These are phyloP conservation scores for Geotrichum europaeum DNA, from an alignment of 1,139 yeast genomes.

Conservation along the genomic window DNA sequence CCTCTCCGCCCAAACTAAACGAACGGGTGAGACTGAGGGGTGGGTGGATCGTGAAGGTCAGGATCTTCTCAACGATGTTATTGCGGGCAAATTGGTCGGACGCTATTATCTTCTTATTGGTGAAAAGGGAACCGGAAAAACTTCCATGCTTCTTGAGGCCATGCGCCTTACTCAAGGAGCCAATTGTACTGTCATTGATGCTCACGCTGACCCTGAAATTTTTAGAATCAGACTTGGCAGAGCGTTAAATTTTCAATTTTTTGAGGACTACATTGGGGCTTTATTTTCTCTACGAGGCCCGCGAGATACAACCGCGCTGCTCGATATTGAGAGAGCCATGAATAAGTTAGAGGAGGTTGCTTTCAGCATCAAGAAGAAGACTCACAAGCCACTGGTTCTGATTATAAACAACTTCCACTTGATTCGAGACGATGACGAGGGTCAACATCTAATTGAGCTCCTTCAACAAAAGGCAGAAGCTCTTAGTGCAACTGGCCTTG, in stretches of 20 bases:
- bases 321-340: slow-evolving; percentile 80
- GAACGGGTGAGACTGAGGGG: slow-evolving; percentile 41
- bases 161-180: slow-evolving; percentile 59
- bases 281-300: slow-evolving; percentile 81
- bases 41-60: slow-evolving; percentile 67
- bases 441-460: slow-evolving; percentile 63
- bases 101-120: slow-evolving; percentile 70
- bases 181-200: slow-evolving; percentile 69
- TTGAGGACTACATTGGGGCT: slow-evolving; percentile 79
- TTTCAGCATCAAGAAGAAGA: slow-evolving; percentile 38
- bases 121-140: slow-evolving; percentile 84
- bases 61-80: slow-evolving; percentile 54
- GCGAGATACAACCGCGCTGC: slow-evolving; percentile 72
- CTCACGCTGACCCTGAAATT: slow-evolving; percentile 82
- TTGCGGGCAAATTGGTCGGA: slow-evolving; percentile 58
- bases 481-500: slow-evolving; percentile 68
- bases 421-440: slow-evolving; percentile 65
- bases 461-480: slow-evolving; percentile 80
- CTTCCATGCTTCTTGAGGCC: slow-evolving; percentile 64
- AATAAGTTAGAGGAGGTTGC: slow-evolving; percentile 72
- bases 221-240: slow-evolving; percentile 70
- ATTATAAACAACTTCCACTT: slow-evolving; percentile 72
- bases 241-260: slow-evolving; percentile 67
- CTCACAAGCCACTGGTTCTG: slow-evolving; percentile 54
- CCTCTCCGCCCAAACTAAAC: slow-evolving; percentile 45